Evolutionary conservation across 23 red algal species (phyloP).

Genomic region (Chondrus crispus): DNA sequence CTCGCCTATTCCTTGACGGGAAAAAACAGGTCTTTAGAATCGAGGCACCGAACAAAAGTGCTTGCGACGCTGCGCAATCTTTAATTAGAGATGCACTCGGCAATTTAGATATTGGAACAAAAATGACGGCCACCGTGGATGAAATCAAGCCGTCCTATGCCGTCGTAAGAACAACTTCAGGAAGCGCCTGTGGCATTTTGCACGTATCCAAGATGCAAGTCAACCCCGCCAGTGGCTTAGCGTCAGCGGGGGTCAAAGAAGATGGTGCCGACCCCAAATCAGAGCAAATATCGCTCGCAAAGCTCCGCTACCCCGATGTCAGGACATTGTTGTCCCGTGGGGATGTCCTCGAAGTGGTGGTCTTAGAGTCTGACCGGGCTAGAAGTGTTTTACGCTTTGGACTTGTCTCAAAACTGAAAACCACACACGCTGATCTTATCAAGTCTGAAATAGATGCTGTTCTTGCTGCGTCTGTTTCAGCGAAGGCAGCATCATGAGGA

Average conservation of each 20-base stretch:
- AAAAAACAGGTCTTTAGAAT: conserved; percentile 16
- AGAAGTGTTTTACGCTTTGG: conserved; percentile 35
- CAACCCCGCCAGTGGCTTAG: background rate
- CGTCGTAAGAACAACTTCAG: background rate
- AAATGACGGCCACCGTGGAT: conserved; percentile 11
- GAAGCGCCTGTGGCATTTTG: conserved; percentile 17
- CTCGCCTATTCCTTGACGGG: conserved; percentile 5
- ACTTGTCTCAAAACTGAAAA: background rate
- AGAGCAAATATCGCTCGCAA: background rate
- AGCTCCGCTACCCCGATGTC: conserved; percentile 24
- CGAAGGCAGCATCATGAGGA: too few species aligned
- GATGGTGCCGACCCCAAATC: background rate
- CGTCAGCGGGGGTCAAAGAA: background rate
- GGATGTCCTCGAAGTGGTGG: conserved; percentile 24
- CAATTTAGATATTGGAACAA: conserved; percentile 25
- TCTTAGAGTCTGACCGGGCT: conserved; percentile 12
- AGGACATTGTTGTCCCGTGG: background rate
- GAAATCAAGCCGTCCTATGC: conserved; percentile 36
- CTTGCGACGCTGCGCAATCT: background rate
- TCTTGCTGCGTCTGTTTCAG: conserved; percentile 10
- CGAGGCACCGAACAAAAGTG: conserved; percentile 37
- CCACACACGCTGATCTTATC: background rate
- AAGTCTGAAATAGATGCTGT: conserved; percentile 9
- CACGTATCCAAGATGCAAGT: conserved; percentile 62
- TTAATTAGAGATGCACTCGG: conserved; percentile 26